Base-by-base conservation (phyloP, 2,329 filamentous ascomycete genomes). In the Xylogone sp. region DNA sequence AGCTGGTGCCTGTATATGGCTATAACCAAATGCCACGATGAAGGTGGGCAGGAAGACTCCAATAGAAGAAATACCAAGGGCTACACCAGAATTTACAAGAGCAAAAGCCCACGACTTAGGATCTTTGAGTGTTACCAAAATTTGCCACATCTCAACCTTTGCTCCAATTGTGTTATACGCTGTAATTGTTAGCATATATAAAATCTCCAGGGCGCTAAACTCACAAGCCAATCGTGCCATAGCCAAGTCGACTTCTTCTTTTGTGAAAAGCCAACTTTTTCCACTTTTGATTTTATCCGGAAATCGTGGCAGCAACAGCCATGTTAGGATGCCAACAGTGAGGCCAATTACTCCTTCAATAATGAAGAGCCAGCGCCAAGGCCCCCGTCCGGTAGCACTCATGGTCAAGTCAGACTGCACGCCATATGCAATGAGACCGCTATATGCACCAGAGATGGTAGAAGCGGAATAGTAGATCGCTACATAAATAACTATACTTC, bases 21-120 rank as follows among this genome's bases (percentile, higher is more conserved):
- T 31, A 13, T 31, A 31, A 13, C 27, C 27, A 31, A 31, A 31
- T 13, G 27, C 27, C 27, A 31, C 27, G 27, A 31, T 31, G 13
- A 31, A 31, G 13, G 27, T 31, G 27, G 27, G 27, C 13, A 31
- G 27, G 13, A 31, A 31, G 27, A 76, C 72, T 1, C 73, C 76
- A 0, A 62, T 71, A 2, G 76, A 81, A 59, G 81, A 83, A 66
- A 82, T 78, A 16, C 82, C 83, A 79, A 72, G 73, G 59, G 78
- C 78, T 6, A 63, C 82, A 31, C 27, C 27, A 31, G 27, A 20
- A 76, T 84, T 53, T 79, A 83, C 58, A 31, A 31, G 27, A 13
- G 27, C 27, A 31, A 8, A 31, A 31, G 8, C 27, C 27, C 27
- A 31, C 13, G 27, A 31, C 13, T 31, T 31, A 8, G 27, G 27